Conservation (phyloP, 306 rosid species). For the Betula pendula region DNA sequence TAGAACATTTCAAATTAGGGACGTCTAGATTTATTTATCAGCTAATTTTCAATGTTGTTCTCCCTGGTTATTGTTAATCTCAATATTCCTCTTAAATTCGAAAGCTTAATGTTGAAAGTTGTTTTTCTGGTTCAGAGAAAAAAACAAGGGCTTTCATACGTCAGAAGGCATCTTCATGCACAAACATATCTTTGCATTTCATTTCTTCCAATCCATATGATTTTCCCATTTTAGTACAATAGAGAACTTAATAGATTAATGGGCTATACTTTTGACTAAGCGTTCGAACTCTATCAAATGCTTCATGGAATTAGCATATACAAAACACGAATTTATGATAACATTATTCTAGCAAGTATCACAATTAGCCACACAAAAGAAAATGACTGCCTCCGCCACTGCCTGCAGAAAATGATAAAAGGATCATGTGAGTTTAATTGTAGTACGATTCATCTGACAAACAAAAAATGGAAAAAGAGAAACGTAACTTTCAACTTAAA, state of each 20-base stretch:
- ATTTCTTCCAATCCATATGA: neutral
- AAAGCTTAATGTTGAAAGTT: neutral
- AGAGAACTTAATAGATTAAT: neutral
- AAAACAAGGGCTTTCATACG: neutral
- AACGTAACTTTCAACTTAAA: neutral
- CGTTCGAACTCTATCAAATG: neutral
- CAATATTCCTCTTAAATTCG: neutral
- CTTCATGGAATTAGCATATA: neutral
- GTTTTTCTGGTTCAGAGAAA: neutral
- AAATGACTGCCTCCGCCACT: neutral
- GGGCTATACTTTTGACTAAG: constrained; percentile 3
- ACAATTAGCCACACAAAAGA: neutral
- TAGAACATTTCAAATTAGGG: no score
- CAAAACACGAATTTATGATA: neutral
- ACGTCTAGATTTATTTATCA: no score
- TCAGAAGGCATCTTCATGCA: neutral
- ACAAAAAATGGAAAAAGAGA: neutral
- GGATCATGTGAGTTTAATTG: neutral
- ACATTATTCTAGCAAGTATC: neutral
- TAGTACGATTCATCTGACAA: neutral
- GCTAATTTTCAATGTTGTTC: no score
- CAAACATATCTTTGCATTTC: neutral
- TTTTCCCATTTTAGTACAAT: neutral
- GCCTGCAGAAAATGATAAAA: neutral
- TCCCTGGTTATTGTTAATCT: no score